Conservation (phyloP, 2,329 filamentous ascomycete species). For the Fusarium duplospermum region DNA sequence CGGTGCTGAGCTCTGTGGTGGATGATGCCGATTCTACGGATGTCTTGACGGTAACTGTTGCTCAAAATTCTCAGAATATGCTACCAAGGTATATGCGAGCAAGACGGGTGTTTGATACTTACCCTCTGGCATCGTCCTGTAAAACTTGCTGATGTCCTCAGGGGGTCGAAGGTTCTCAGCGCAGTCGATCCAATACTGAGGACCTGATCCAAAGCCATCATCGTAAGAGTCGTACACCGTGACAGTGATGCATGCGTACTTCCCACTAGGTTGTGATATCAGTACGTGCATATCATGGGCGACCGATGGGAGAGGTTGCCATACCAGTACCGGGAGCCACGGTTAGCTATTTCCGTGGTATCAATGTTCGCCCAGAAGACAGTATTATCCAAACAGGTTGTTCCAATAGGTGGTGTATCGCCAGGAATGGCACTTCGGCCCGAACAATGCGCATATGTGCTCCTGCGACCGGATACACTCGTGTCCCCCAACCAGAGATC, state of each 20-base stretch:
- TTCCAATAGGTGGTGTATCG: not conserved
- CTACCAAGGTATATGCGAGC: not conserved
- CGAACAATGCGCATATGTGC: not conserved
- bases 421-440: not conserved
- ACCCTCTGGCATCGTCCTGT: not conserved
- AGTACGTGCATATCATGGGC: not conserved
- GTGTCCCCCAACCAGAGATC: not conserved
- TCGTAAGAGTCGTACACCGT: not conserved
- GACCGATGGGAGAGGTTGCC: not conserved
- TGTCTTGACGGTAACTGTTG: not conserved
- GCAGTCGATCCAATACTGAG: not conserved
- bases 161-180: not conserved
- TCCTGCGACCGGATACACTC: not conserved
- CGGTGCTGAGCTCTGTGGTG: not conserved
- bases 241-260: not conserved
- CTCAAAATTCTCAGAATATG: not conserved
- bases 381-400: not conserved
- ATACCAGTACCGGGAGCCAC: not conserved
- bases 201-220: not conserved
- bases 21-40: not conserved
- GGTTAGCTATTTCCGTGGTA: no score
- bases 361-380: not conserved
- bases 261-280: not conserved
- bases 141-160: not conserved
- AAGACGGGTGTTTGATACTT: not conserved